Base-by-base conservation (phyloP, 495 filamentous ascomycete species). In the Hamigera avellanea region DNA sequence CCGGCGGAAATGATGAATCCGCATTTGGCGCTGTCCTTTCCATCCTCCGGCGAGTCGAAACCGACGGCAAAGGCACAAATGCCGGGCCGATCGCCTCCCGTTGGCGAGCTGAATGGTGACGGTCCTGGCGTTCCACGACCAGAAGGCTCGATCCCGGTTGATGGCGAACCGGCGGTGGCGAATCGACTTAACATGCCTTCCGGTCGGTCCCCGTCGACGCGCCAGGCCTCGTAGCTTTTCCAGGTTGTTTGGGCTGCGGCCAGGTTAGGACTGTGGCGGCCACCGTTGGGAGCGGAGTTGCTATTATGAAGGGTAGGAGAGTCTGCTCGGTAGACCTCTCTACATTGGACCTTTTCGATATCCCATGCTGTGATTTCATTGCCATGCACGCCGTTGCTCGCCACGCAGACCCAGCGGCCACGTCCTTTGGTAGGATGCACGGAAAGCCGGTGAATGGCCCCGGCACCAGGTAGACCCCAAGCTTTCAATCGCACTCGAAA, bases 331-430 rank as follows among this genome's bases (percentile, higher is more conserved):
- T 89, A 96, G 2, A 94, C 78, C 56, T 95, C 89, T 41, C 86
- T 75, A 46, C 93, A 96, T 39, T 80, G 72, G 14, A 78, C 74
- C 51, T 89, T 91, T 49, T 96, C 88, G 12, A 95, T 66, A 56
- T 99, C 93, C 91, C 91, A 99, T 2, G 93, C 80, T 1, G 86
- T 93, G 13, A 99, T 73, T 49, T 96, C 89, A 36, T 66, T 62
- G n/a, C 83, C 85, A 40, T 83, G 78, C 7, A 76, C 79, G n/a
- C 83, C 93, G 14, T 87, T 87, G 19, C 88, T 86, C 1, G 86
- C 78, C 7, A 95, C 81, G 46, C 82, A 87, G 2, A 95, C 76
- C 74, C 82, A 86, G 41, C 74, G 79, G 3, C 79, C 80, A 7
- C 80, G 69, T 3, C 80, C 80, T 50, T 82, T 83, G 17, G 72